Percentiles rank a stretch among this genome's conserved stretches.
Evolutionary conservation across 2,329 filamentous ascomycete species (phyloP).

Genomic region (Xylariaceae sp.): DNA sequence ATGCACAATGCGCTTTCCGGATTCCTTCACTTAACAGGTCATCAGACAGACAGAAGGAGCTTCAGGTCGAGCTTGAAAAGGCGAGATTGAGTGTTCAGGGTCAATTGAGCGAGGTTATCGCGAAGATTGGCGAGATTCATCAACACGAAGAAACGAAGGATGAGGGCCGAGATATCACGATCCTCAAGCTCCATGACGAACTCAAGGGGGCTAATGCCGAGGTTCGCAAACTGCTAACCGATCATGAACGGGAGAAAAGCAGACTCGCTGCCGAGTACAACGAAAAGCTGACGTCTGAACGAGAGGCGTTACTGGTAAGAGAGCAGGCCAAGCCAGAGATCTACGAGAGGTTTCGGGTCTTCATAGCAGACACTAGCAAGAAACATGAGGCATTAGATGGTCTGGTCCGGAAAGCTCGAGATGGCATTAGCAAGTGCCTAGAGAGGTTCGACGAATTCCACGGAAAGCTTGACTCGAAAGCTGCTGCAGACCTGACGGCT

Average conservation of each 20-base stretch:
- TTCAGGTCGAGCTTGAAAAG: background rate
- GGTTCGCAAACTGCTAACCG: background rate
- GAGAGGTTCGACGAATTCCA: background rate
- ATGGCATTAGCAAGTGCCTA: background rate
- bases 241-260: slow-evolving; percentile 1
- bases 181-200: slow-evolving; percentile 3
- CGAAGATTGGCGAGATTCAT: too few species aligned
- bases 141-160: too few species aligned
- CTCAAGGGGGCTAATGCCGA: slow-evolving; percentile 4
- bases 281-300: background rate
- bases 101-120: too few species aligned
- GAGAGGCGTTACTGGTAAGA: too few species aligned
- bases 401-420: background rate
- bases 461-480: background rate
- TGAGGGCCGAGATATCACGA: too few species aligned
- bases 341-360: too few species aligned
- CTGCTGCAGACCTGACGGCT: background rate
- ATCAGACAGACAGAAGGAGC: background rate
- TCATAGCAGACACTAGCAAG: too few species aligned
- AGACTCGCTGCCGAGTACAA: background rate
- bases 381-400: too few species aligned
- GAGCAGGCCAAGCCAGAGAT: too few species aligned
- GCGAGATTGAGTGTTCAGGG: background rate
- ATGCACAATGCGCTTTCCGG: background rate
- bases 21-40: too few species aligned